Conservation (phyloP, 148 eudicot genomes). For the Fagopyrum homotropicum region DNA sequence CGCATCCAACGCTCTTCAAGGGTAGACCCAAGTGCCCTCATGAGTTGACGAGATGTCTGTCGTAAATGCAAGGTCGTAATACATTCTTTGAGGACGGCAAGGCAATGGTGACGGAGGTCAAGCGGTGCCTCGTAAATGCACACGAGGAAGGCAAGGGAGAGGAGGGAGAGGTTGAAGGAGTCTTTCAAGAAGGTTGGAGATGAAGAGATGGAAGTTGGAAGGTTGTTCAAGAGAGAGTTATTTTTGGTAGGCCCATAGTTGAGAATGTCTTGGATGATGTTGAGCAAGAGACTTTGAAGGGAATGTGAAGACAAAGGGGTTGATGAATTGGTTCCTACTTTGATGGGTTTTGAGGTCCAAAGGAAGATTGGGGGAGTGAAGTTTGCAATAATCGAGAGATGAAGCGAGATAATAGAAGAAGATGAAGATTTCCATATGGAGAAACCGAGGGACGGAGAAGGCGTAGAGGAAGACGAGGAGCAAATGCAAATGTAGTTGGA, state of each 20-base stretch:
- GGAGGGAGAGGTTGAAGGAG: constrained; percentile 52
- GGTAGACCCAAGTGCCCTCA: constrained; percentile 62
- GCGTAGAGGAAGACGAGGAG: constrained; percentile 25
- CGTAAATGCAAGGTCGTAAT: constrained; percentile 37
- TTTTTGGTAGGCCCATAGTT: constrained; percentile 29
- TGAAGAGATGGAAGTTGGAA: constrained; percentile 23
- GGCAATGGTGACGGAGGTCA: constrained; percentile 52
- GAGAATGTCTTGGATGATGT: constrained; percentile 59
- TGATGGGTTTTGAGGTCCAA: constrained; percentile 14
- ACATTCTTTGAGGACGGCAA: constrained; percentile 39
- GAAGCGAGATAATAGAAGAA: constrained; percentile 20
- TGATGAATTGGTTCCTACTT: constrained; percentile 4
- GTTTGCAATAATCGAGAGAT: constrained; percentile 21
- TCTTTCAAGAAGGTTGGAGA: constrained; percentile 19
- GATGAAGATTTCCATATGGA: constrained; percentile 31
- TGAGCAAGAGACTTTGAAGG: constrained; percentile 37
- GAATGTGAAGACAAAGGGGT: constrained; percentile 27
- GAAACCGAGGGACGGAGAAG: constrained; percentile 47
- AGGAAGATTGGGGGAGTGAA: constrained; percentile 12
- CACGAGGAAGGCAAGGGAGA: constrained; percentile 54
- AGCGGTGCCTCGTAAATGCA: constrained; percentile 85
- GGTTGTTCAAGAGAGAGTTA: constrained; percentile 10
- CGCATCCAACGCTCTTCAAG: constrained; percentile 80
- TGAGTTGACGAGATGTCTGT: constrained; percentile 33
- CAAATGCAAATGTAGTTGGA: constrained; percentile 46